Evolutionary conservation across 2,329 filamentous ascomycete species (phyloP).

Genomic region (Epichloe elymi): DNA sequence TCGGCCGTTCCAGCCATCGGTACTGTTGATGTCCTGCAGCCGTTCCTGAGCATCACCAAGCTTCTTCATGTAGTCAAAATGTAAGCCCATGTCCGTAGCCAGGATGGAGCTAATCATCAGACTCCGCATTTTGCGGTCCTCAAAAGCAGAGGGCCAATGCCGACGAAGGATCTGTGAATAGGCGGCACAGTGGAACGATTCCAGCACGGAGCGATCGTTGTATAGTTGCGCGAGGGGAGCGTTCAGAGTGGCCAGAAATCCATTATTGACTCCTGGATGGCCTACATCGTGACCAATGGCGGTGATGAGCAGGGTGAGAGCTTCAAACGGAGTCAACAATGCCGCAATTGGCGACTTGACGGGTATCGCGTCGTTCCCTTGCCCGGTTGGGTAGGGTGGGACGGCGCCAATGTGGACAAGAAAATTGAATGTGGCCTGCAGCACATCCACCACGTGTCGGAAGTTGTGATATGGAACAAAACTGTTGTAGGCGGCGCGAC

Average conservation of each 20-base stretch:
- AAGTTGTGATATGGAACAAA: slow-evolving; percentile 99
- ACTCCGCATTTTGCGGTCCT: slow-evolving; percentile 66
- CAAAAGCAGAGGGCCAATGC: slow-evolving; percentile 77
- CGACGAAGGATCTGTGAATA: slow-evolving; percentile 90
- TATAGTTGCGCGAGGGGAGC: slow-evolving; percentile 89
- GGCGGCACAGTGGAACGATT: slow-evolving; percentile 94
- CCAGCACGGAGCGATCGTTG: slow-evolving; percentile 91
- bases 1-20: slow-evolving; percentile 65
- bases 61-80: slow-evolving; percentile 93
- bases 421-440: slow-evolving; percentile 88
- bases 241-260: slow-evolving; percentile 83
- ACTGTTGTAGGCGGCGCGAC: slow-evolving; percentile 85
- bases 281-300: slow-evolving; percentile 98
- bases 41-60: slow-evolving; percentile 70
- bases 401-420: slow-evolving; percentile 67
- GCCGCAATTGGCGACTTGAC: slow-evolving; percentile 54
- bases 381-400: slow-evolving; percentile 46
- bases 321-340: slow-evolving; percentile 76
- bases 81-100: slow-evolving; percentile 92
- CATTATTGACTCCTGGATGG: slow-evolving; percentile 95
- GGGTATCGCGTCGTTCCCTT: slow-evolving; percentile 15
- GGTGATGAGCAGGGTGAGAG: slow-evolving; percentile 76
- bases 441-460: slow-evolving; percentile 87
- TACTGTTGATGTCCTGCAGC: slow-evolving; percentile 50
- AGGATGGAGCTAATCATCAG: slow-evolving; percentile 97